Percentiles rank a stretch among this genome's conserved stretches.
Conservation (phyloP, 1,284 basidiomycete species). For the Cutaneotrichosporon sp. region DNA sequence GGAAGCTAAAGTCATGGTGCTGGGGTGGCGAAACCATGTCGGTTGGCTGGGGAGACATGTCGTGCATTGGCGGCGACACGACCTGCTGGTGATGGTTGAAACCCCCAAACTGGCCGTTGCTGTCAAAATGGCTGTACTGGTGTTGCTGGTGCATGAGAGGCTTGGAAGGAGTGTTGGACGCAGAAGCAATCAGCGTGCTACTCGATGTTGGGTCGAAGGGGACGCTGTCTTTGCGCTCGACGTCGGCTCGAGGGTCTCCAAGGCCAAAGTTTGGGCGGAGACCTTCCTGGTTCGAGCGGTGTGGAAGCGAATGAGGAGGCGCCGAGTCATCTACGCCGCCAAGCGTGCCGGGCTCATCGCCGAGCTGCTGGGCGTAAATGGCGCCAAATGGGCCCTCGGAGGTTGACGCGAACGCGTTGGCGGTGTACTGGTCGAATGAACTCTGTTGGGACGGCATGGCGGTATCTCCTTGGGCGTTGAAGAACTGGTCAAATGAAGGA, state of each 20-base stretch:
- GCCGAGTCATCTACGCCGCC: neutral
- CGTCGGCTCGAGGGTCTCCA: conserved; percentile 4
- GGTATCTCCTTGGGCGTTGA: conserved; percentile 12
- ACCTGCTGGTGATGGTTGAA: conserved; percentile 15
- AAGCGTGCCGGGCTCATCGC: conserved; percentile 28
- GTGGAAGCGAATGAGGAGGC: neutral
- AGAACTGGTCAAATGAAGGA: conserved; percentile 33
- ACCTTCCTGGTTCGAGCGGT: neutral
- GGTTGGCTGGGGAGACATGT: neutral
- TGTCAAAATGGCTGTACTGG: conserved; percentile 9
- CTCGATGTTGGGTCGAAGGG: conserved; percentile 35
- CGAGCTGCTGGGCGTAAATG: conserved; percentile 9
- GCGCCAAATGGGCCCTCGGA: conserved; percentile 6
- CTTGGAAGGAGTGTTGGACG: conserved; percentile 8
- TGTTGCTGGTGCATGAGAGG: conserved; percentile 7
- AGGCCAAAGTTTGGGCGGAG: neutral
- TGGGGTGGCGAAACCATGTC: conserved; percentile 4
- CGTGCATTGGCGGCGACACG: neutral
- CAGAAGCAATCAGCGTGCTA: conserved; percentile 39
- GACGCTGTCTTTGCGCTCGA: conserved; percentile 34
- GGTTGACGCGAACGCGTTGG: conserved; percentile 4
- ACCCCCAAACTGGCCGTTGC: neutral
- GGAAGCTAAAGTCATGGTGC: conserved; percentile 4
- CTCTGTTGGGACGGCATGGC: conserved; percentile 1
- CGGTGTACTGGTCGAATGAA: conserved; percentile 15